These are phyloP conservation scores for Clitopilus hobsonii DNA, from an alignment of 768 basidiomycete species.

Conservation along the genomic window DNA sequence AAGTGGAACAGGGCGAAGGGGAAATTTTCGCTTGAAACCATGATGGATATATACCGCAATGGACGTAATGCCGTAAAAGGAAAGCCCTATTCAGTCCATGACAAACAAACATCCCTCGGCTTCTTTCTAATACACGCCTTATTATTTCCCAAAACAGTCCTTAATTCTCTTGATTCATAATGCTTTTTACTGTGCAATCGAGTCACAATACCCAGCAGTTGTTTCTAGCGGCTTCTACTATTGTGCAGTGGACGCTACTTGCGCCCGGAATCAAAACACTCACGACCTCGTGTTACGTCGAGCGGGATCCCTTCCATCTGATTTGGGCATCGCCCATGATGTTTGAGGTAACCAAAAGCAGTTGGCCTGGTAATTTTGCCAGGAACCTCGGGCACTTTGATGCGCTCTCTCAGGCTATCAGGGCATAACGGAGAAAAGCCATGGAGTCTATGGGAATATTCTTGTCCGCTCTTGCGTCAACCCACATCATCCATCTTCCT, in stretches of 20 bases:
- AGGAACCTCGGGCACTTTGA: not conserved
- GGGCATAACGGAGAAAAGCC: not conserved
- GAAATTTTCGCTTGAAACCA: constrained; percentile 37
- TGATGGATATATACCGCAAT: constrained; percentile 45
- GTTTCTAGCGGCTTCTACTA: too few relatives aligned
- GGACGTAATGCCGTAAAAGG: constrained; percentile 30
- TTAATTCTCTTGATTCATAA: constrained; percentile 12
- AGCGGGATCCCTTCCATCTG: constrained; percentile 15
- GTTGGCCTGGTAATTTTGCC: not conserved
- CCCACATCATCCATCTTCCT: not conserved
- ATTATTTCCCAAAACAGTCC: constrained; percentile 7
- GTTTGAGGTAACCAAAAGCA: not conserved
- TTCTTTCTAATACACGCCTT: constrained; percentile 13
- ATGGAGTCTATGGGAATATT: not conserved
- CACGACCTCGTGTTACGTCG: constrained; percentile 23
- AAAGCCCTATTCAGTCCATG: constrained; percentile 15
- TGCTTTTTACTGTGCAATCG: constrained; percentile 10
- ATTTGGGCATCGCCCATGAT: not conserved
- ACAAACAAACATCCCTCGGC: constrained; percentile 18
- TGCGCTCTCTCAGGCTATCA: not conserved
- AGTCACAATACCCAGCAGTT: constrained; percentile 4
- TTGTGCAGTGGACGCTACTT: too few relatives aligned
- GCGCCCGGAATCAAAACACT: constrained; percentile 11
- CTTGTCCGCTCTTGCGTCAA: not conserved
- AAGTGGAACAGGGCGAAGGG: constrained; percentile 41